phyloP scores from a whole-genome alignment of 768 basidiomycete genomes.

The Lactifluus echinatus region DNA sequence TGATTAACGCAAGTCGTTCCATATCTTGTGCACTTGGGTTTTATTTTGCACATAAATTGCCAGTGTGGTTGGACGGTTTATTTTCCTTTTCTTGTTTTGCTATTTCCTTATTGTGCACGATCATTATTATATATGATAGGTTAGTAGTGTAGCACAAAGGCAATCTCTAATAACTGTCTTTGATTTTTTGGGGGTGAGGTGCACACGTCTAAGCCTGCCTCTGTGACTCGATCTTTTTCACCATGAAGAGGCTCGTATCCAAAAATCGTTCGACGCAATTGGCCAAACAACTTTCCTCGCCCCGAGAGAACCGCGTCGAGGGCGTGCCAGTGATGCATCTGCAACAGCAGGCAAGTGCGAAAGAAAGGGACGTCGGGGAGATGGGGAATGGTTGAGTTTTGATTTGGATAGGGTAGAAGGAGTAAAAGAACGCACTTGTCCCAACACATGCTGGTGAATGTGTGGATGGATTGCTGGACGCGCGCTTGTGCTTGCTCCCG shows the following conservation, averaged over 20 bases:
- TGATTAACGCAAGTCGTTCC: background rate
- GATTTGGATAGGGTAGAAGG: too few relatives aligned
- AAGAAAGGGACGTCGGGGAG: background rate
- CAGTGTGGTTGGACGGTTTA: too few relatives aligned
- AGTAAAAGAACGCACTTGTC: slow-evolving; percentile 72
- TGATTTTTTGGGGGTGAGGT: slow-evolving; percentile 19
- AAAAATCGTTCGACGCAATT: slow-evolving; percentile 93
- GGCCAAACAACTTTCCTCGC: slow-evolving; percentile 72
- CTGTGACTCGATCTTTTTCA: slow-evolving; percentile 47
- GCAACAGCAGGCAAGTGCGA: background rate
- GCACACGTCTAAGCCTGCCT: slow-evolving; percentile 17
- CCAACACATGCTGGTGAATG: slow-evolving; percentile 81
- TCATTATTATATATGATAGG: background rate
- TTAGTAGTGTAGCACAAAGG: background rate
- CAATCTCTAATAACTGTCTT: background rate
- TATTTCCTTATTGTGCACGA: background rate
- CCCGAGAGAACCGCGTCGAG: slow-evolving; percentile 65
- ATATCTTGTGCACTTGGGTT: background rate
- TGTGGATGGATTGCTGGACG: slow-evolving; percentile 62
- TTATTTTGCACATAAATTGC: too few relatives aligned
- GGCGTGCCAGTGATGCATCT: slow-evolving; percentile 80
- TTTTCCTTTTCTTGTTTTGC: background rate
- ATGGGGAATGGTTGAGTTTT: too few relatives aligned
- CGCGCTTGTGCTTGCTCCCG: slow-evolving; percentile 73
- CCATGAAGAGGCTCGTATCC: slow-evolving; percentile 77